A percentile compares a stretch with the other conserved stretches of the same genome.
phyloP scores from a whole-genome alignment of 345 rosid species.

The Citrus maxima region DNA sequence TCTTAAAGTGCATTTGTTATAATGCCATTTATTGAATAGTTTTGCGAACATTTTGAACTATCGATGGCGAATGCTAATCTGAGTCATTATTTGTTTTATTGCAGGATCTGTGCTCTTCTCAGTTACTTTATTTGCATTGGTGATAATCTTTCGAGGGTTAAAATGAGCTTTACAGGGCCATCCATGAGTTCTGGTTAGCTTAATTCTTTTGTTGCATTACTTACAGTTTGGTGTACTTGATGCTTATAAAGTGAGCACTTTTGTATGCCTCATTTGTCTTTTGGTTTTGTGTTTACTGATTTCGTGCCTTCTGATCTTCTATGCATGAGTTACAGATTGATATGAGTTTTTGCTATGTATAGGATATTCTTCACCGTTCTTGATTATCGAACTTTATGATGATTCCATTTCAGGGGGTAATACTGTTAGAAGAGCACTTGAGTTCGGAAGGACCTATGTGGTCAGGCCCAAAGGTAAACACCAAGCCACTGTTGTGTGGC shows the following conservation, averaged over 20 bases:
- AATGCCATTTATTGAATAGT: background rate
- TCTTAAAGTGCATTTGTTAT: background rate
- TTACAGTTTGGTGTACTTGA: background rate
- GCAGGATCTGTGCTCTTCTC: constrained; percentile 23
- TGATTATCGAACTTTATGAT: background rate
- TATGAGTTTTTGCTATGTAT: background rate
- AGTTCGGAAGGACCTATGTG: constrained; percentile 91
- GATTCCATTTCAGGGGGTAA: constrained; percentile 40
- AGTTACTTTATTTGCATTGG: background rate
- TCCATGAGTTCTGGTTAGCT: constrained; percentile 67
- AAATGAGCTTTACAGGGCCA: constrained; percentile 76
- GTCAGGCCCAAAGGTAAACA: constrained; percentile 97
- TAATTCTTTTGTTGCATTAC: constrained; percentile 4
- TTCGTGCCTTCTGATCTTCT: background rate
- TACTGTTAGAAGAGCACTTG: constrained; percentile 49
- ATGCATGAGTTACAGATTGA: background rate
- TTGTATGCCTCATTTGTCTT: background rate
- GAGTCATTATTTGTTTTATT: constrained; percentile 15
- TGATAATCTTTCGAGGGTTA: constrained; percentile 19
- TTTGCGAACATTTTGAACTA: background rate
- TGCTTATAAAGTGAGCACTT: background rate
- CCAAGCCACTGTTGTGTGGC: constrained; percentile 95
- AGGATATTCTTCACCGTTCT: background rate
- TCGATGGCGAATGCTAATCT: background rate
- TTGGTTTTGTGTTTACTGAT: background rate